Percentiles rank a stretch among this genome's conserved stretches.
These are phyloP conservation scores for Venturia pyrina DNA, from an alignment of 2,329 filamentous ascomycete genomes.

Conservation along the genomic window DNA sequence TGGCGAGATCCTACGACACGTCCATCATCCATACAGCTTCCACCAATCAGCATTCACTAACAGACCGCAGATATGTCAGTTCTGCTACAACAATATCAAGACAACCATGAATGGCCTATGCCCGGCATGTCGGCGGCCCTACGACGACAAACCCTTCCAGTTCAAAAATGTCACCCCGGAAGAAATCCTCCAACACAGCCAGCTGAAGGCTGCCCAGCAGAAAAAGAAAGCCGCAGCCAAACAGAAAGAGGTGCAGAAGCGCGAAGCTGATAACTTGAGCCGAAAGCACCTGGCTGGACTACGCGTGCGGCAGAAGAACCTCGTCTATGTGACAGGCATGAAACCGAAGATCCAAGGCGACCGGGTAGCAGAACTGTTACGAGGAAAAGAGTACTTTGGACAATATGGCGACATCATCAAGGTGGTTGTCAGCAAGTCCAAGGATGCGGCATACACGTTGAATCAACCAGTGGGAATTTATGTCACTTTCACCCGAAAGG, in stretches of 20 bases:
- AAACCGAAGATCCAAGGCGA: slow-evolving; percentile 89
- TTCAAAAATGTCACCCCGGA: slow-evolving; percentile 92
- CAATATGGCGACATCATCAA: slow-evolving; percentile 98
- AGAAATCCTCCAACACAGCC: slow-evolving; percentile 77
- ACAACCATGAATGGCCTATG: slow-evolving; percentile 96
- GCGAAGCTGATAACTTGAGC: slow-evolving; percentile 89
- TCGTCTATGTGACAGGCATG: slow-evolving; percentile 94
- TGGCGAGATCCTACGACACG: neutral
- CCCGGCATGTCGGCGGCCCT: slow-evolving; percentile 90
- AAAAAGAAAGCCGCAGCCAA: slow-evolving; percentile 84
- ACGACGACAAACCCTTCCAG: slow-evolving; percentile 94
- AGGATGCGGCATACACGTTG: slow-evolving; percentile 58
- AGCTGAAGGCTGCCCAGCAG: slow-evolving; percentile 69
- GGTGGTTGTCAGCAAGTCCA: slow-evolving; percentile 95
- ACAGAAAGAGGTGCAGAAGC: slow-evolving; percentile 92
- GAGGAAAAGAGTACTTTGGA: slow-evolving; percentile 88
- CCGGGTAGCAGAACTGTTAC: slow-evolving; percentile 78
- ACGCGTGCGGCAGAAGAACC: slow-evolving; percentile 93
- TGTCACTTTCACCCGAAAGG: slow-evolving; percentile 90
- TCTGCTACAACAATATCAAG: slow-evolving; percentile 99
- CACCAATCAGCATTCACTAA: slow-evolving; percentile 3
- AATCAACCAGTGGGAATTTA: slow-evolving; percentile 85
- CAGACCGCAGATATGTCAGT: slow-evolving; percentile 76
- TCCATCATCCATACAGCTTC: neutral
- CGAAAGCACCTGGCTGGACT: slow-evolving; percentile 94